Evolutionary conservation across 305 asterid species (phyloP), one percentile per base, ranked within the genome.

Genomic region (Plantago rigida): DNA sequence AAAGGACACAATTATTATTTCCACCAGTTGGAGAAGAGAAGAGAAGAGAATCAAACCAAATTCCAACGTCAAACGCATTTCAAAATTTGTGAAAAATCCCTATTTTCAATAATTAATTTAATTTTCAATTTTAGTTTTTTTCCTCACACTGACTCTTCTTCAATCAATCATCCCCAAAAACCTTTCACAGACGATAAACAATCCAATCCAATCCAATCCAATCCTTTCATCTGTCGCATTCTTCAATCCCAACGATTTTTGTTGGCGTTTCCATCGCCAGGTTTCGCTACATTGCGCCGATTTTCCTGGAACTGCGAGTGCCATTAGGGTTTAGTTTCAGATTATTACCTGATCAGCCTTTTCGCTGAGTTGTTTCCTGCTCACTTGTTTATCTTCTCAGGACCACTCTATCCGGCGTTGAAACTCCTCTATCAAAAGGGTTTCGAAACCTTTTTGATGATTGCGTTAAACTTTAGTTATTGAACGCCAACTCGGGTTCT

Each of bases 11-110:
- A 31, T 31, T 31, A 31, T 31, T 2, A 31, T 31, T 31, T 31
- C 39, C 39, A 31, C 39, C 39, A 31, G 39, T 31, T 1, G 39
- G 39, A 3, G 39, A 31, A 31, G 39, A 31, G 39, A 48, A 48
- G 39, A 3, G 39, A 31, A 31, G 39, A 31, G 39, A 48, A 48
- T 48, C 53, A 48, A 14, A 61, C 56, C 63, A 71, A 74, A 68
- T 73, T 71, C 82, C 76, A 52, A 17, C 72, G 79, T 74, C 75
- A 71, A 47, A 65, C 75, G 54, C 62, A 48, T 69, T 74, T 74
- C 75, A 66, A 71, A 54, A 44, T 68, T 69, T 57, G 56, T 57
- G 56, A 62, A 61, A 50, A 60, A 31, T 31, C 67, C 78, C 29
- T 52, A 47, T 69, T 65, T 29, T 63, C 26, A 22, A 22, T 56